phyloP scores from a whole-genome alignment of 2,329 filamentous ascomycete species.

The Epicoccum nigrum region DNA sequence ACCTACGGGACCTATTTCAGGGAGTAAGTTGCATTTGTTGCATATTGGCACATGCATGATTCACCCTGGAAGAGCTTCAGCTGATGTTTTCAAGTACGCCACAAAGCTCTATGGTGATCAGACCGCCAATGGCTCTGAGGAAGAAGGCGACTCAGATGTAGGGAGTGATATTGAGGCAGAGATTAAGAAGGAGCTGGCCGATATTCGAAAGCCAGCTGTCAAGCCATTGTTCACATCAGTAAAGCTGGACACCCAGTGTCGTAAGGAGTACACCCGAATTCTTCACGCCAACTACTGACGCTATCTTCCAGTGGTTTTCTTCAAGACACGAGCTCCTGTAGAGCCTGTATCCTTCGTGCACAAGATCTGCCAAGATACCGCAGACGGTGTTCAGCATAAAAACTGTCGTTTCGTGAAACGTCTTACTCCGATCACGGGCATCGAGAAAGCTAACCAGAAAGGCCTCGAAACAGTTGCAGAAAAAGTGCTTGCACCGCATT shows the following conservation, averaged over 20 bases:
- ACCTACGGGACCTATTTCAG: constrained; percentile 70
- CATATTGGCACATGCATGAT: not conserved
- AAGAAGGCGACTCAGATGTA: constrained; percentile 47
- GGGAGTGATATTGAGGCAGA: constrained; percentile 71
- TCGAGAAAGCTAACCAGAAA: constrained; percentile 71
- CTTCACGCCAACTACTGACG: constrained; percentile 10
- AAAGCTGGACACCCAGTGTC: constrained; percentile 61
- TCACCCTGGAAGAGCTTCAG: not conserved
- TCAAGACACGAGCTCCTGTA: constrained; percentile 61
- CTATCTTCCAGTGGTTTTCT: constrained; percentile 59
- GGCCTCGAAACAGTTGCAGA: constrained; percentile 70
- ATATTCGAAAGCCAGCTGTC: constrained; percentile 60
- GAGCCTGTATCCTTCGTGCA: constrained; percentile 67
- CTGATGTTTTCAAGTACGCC: constrained; percentile 66
- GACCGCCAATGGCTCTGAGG: constrained; percentile 49
- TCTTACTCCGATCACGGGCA: constrained; percentile 64
- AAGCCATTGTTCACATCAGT: constrained; percentile 60
- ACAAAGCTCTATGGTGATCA: constrained; percentile 58
- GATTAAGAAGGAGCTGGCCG: constrained; percentile 73
- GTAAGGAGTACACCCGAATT: constrained; percentile 44
- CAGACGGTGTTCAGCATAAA: constrained; percentile 57
- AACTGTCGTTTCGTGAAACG: constrained; percentile 65
- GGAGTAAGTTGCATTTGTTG: constrained; percentile 57
- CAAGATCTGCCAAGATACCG: constrained; percentile 63
- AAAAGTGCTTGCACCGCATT: constrained; percentile 67